A percentile compares a stretch with the other conserved stretches of the same genome.
Evolutionary conservation across 192 early-diverging fungal species (phyloP).

Genomic region (Spizellomyces punctatus): DNA sequence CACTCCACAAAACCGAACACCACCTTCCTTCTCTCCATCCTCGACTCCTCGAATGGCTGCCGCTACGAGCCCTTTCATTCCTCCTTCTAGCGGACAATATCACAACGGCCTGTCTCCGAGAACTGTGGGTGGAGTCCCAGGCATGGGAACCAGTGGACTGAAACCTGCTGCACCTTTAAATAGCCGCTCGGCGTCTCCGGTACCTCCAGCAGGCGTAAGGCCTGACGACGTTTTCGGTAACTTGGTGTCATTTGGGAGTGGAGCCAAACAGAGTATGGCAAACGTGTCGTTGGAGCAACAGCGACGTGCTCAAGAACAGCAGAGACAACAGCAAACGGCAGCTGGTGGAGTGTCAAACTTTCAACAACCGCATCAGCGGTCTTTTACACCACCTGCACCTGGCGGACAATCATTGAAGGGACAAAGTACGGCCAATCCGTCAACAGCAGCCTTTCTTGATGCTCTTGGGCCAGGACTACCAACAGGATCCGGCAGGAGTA

Average conservation of each 20-base stretch:
- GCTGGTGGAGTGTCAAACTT: background rate
- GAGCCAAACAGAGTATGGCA: constrained; percentile 11
- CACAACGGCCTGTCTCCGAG: background rate
- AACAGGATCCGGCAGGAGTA: too few relatives aligned
- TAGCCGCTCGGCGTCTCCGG: constrained; percentile 25
- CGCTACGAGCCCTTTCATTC: background rate
- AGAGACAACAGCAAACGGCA: constrained; percentile 8
- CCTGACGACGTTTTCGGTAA: constrained; percentile 32
- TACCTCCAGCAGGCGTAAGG: background rate
- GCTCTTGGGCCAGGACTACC: background rate
- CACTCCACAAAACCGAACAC: constrained; percentile 7
- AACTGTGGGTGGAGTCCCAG: background rate
- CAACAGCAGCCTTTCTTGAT: background rate
- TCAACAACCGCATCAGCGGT: background rate
- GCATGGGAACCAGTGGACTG: background rate
- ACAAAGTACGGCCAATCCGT: background rate
- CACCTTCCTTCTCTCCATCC: constrained; percentile 14
- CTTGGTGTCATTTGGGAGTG: constrained; percentile 31
- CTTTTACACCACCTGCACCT: background rate
- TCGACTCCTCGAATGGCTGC: constrained; percentile 21
- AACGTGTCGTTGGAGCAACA: constrained; percentile 32
- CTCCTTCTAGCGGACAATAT: constrained; percentile 4
- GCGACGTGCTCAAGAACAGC: constrained; percentile 15
- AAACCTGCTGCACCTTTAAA: background rate
- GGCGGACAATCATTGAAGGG: background rate